phyloP scores from a whole-genome alignment of 2,329 filamentous ascomycete genomes.

The Grosmannia huntii region DNA sequence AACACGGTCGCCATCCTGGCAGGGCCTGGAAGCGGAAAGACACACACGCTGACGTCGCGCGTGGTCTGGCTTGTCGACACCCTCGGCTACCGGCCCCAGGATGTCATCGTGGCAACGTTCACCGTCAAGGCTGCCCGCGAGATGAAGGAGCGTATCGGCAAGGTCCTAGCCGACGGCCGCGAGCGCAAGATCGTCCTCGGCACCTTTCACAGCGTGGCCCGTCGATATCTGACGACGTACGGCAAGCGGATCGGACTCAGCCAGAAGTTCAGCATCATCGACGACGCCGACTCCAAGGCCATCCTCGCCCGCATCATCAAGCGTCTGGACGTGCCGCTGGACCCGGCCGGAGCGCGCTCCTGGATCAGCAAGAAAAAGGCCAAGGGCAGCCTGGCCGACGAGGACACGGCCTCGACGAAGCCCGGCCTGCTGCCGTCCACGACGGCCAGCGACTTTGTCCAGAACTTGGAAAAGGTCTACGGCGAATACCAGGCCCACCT shows the following conservation, averaged over 20 bases:
- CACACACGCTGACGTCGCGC: slow-evolving; percentile 84
- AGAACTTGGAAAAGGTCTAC: slow-evolving; percentile 57
- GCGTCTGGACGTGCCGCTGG: slow-evolving; percentile 52
- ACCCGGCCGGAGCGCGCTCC: slow-evolving; percentile 55
- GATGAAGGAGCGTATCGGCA: slow-evolving; percentile 81
- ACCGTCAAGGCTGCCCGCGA: slow-evolving; percentile 89
- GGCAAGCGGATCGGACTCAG: slow-evolving; percentile 72
- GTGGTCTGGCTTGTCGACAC: slow-evolving; percentile 77
- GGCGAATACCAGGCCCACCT: slow-evolving; percentile 68
- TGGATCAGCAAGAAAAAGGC: slow-evolving; percentile 63
- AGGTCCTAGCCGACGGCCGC: slow-evolving; percentile 62
- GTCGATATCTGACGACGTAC: slow-evolving; percentile 72
- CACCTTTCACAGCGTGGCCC: slow-evolving; percentile 88
- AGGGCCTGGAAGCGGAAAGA: slow-evolving; percentile 70
- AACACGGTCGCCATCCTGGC: slow-evolving; percentile 53
- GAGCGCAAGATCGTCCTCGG: slow-evolving; percentile 73
- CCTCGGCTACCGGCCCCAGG: slow-evolving; percentile 60
- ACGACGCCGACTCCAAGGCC: slow-evolving; percentile 64
- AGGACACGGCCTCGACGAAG: slow-evolving; percentile 12
- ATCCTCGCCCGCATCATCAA: slow-evolving; percentile 78
- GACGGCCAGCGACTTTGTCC: slow-evolving; percentile 11
- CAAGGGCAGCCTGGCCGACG: slow-evolving; percentile 29
- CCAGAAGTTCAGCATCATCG: slow-evolving; percentile 81
- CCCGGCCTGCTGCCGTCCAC: slow-evolving; percentile 10
- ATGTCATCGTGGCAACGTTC: slow-evolving; percentile 92